Evolutionary conservation across 2,329 filamentous ascomycete genomes (phyloP).

Genomic region (Nakataea oryzae): DNA sequence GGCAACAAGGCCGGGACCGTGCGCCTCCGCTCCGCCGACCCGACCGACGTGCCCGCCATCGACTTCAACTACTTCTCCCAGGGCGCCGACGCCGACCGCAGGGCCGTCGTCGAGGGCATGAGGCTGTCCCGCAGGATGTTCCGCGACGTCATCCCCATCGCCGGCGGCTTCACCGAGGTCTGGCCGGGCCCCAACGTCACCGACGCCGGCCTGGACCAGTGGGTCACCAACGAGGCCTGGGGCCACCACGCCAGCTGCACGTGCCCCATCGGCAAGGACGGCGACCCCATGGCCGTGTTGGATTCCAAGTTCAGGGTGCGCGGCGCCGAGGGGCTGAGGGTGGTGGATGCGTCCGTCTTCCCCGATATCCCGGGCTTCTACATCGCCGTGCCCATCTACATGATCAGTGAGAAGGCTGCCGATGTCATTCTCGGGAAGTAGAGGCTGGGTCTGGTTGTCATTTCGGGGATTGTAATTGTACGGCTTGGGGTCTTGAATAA

Average conservation of each 20-base stretch:
- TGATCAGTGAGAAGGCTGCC: background rate
- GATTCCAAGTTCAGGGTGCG: conserved; percentile 8
- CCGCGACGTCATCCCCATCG: background rate
- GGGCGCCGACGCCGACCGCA: background rate
- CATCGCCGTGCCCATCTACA: conserved; percentile 5
- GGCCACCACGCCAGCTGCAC: conserved; percentile 5
- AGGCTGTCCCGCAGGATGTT: background rate
- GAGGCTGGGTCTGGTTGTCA: no score
- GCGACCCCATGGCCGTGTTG: conserved; percentile 5
- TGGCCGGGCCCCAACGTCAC: conserved; percentile 4
- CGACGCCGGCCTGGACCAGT: conserved; percentile 1
- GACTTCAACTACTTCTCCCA: conserved; percentile 20
- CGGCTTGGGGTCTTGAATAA: no score
- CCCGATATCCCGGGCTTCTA: conserved; percentile 12
- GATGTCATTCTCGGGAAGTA: background rate
- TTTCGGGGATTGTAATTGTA: no score
- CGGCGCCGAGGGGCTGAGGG: conserved; percentile 10
- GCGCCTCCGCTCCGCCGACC: conserved; percentile 47
- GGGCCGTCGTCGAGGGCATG: background rate
- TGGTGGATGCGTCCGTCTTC: conserved; percentile 13
- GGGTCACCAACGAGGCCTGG: conserved; percentile 2
- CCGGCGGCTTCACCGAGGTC: conserved; percentile 1
- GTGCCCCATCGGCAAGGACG: conserved; percentile 4
- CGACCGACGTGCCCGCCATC: conserved; percentile 53
- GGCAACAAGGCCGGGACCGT: conserved; percentile 54